Evolutionary conservation across 140 eudicot genomes (phyloP), one percentile per base, ranked within the genome.

Genomic region (Cichorium intybus): DNA sequence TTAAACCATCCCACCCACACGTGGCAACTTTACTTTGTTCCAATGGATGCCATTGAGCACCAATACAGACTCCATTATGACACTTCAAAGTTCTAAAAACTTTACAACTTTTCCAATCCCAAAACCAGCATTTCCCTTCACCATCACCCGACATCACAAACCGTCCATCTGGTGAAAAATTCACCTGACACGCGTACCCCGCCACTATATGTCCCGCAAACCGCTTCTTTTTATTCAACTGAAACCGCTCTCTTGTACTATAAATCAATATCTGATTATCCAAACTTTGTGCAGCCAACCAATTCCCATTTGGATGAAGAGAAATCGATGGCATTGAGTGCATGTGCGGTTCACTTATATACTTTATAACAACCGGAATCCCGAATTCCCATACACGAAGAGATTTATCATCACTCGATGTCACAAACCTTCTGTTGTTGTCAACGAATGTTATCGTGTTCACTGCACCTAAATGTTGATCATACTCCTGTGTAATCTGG

Each of bases 131-230:
- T 53, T 70, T 89, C 2, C 99, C 99, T 63, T 93, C 99, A 27
- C 99, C 99, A 54, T 93, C 99, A 49, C 99, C 99, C 1, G 97
- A 93, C 94, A 93, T 77, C 1, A 93, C 99, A 86, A 93, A 93
- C 55, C 99, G 73, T 1, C 99, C 97, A 82, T 93, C 99, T 0
- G 99, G 99, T 0, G 99, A 89, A 35, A 93, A 93, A 74, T 93
- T 93, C 27, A 93, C 99, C 73, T 93, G 99, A 60, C 99, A 93
- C 46, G 97, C 99, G 75, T 93, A 93, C 37, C 99, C 99, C n/a
- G 99, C 99, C 24, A 76, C 87, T 2, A 84, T 82, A 72, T 88
- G 99, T 66, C 97, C 97, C 0, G 97, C 94, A 72, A 93, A 93
- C 66, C 95, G 80, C 84, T 93, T 93, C 67, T 93, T 93, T 86